Base-by-base conservation (phyloP, 306 rosid genomes). In the Comarum palustre region DNA sequence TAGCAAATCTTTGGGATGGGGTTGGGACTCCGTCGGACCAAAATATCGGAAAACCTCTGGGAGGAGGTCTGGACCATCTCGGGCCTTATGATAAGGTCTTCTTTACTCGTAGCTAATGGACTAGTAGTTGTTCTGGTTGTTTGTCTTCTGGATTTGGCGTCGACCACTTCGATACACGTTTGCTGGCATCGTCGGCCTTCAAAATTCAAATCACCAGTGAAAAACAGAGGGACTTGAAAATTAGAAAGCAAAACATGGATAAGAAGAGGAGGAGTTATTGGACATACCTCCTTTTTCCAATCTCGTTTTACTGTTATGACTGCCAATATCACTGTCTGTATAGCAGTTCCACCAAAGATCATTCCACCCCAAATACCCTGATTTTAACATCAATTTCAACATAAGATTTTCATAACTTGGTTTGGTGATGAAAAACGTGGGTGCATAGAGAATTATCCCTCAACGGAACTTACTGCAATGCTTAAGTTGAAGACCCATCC, bases 331-430 rank as follows among this genome's bases (percentile, higher is more conserved):
- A 91, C 27, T 0, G 95, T 91, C 48, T 91, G 97, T 2, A 81
- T 9, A 31, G 82, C 84, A 0, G 95, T 91, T 39, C 97, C 97
- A 9, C 97, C 97, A 0, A 88, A 82, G n/a, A 91, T 85, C 97
- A 91, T 88, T 13, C 95, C 92, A 25, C 87, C 88, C 97, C 97
- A 90, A 1, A 88, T 79, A 27, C 92, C 97, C 94, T 90, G 82
- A 34, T 55, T 20, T 55, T 32, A 47, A 17, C 45, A 34, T 32
- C 12, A 68, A 68, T 68, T 46, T 14, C 2, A 15, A 68, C 16
- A 36, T 27, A 32, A n/a, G 66, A 60, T 15, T 0, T 29, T 27
- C 34, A 58, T 4, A 60, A 31, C 12, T 29, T 19, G 22, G 42
- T 60, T 42, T 5, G 31, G 13, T 32, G 22, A 13, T 15, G 5